These are phyloP conservation scores for Apiotrichum akiyoshidainum DNA, from an alignment of 1,284 basidiomycete species.

Conservation along the genomic window DNA sequence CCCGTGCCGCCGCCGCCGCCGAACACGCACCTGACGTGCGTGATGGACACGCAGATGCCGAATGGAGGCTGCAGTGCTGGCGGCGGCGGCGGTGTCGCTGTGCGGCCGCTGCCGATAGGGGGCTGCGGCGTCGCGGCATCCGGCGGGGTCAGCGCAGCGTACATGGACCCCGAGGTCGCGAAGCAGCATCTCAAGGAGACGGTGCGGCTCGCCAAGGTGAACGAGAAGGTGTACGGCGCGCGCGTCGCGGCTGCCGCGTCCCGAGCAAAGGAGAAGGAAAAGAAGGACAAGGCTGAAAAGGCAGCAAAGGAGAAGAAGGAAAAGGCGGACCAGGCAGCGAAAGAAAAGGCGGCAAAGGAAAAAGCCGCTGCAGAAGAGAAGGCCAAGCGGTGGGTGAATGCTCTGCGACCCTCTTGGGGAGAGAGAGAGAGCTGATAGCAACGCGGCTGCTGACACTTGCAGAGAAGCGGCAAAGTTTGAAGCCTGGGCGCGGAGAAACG, in stretches of 20 bases:
- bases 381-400: conserved; percentile 9
- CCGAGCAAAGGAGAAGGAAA: neutral
- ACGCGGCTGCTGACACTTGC: no score
- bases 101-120: neutral
- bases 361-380: conserved; percentile 18
- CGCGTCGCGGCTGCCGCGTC: neutral
- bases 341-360: conserved; percentile 14
- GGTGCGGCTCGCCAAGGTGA: neutral
- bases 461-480: conserved; percentile 5
- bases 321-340: conserved; percentile 2
- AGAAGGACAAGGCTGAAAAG: neutral
- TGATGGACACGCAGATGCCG: neutral
- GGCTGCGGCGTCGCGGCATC: neutral
- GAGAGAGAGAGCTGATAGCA: no score
- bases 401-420: no score
- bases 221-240: conserved; percentile 12
- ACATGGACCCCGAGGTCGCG: conserved; percentile 18
- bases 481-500: neutral
- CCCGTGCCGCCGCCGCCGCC: neutral
- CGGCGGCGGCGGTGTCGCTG: no score
- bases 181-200: conserved; percentile 12
- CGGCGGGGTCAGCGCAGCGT: neutral
- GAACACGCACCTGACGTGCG: neutral
- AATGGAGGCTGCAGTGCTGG: neutral
- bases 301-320: conserved; percentile 9